A percentile compares a stretch with the other conserved stretches of the same genome.
These are phyloP conservation scores for Mycena floridula DNA, from an alignment of 768 basidiomycete species.

Conservation along the genomic window DNA sequence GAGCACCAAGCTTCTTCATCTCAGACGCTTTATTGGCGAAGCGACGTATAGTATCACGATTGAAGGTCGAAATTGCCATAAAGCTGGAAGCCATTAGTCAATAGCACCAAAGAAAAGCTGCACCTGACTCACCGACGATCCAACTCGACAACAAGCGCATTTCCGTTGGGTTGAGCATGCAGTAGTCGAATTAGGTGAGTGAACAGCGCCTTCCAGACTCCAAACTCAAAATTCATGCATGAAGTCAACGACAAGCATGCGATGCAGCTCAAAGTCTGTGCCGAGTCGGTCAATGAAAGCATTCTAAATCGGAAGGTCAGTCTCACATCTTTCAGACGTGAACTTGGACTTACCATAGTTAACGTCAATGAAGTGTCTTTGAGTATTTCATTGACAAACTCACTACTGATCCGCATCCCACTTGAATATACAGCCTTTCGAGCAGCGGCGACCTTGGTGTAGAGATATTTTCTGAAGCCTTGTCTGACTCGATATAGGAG, in stretches of 20 bases:
- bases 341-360: conserved; percentile 9
- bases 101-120: background rate
- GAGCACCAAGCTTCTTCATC: conserved; percentile 21
- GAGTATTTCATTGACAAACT: conserved; percentile 8
- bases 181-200: too few relatives aligned
- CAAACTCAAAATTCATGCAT: conserved; percentile 22
- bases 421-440: conserved; percentile 6
- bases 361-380: conserved; percentile 10
- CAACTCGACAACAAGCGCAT: conserved; percentile 5
- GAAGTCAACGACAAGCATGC: too few relatives aligned
- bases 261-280: conserved; percentile 17
- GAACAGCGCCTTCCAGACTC: too few relatives aligned
- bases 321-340: background rate
- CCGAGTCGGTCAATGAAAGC: conserved; percentile 17
- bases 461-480: background rate
- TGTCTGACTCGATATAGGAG: background rate
- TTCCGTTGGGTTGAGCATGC: conserved; percentile 5
- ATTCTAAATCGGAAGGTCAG: conserved; percentile 17
- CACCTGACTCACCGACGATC: conserved; percentile 6
- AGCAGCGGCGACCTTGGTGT: too few relatives aligned
- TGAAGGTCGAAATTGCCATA: conserved; percentile 15
- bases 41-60: too few relatives aligned
- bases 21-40: conserved; percentile 23
- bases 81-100: too few relatives aligned
- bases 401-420: conserved; percentile 2